Base-by-base conservation (phyloP, 1,139 yeast genomes). In the Zygotorulaspora mrakii region DNA sequence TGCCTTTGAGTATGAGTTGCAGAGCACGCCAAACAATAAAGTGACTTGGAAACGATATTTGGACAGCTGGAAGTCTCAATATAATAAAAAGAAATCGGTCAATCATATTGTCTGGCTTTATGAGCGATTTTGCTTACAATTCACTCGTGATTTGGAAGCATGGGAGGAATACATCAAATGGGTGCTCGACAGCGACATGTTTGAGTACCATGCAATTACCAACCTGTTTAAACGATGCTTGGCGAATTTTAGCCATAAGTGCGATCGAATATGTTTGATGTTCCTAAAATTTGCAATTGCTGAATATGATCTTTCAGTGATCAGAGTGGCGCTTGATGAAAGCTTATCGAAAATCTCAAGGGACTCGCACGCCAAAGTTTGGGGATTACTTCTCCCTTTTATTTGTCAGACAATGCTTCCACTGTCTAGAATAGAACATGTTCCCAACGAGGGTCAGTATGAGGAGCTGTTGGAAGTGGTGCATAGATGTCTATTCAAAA, bases 311-410 rank as follows among this genome's bases (percentile, higher is more conserved):
- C 61, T 79, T 1, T 61, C 73, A 0, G 47, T 59, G 31, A 71
- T 77, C 14, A 64, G 86, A 40, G 56, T 62, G 8, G 65, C 67
- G 3, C 77, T 83, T 50, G 75, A 82, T 55, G 56, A 62, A 24
- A 74, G 84, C 1, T 62, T 87, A 8, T 68, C 68, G 40, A 53
- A 64, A 4, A 52, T 82, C 5, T 76, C 82, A 0, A 47, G 73
- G 9, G 61, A 73, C 0, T 75, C 74, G 23, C 95, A 84, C 56
- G 61, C 61, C 5, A 50, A 64, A 17, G 64, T 86, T 2, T 87
- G 95, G 95, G 73, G 74, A 0, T 40, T 69, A 18, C 69, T 11
- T 61, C 66, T 26, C 36, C 49, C 16, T 58, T 80, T 3, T 75
- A 75, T 65, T 48, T 57, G 41, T 64, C 79, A 46, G 73, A 73